Percentiles rank a stretch among this genome's conserved stretches.
These are phyloP conservation scores for Lachnellula subtilissima DNA, from an alignment of 2,329 filamentous ascomycete genomes.

Conservation along the genomic window DNA sequence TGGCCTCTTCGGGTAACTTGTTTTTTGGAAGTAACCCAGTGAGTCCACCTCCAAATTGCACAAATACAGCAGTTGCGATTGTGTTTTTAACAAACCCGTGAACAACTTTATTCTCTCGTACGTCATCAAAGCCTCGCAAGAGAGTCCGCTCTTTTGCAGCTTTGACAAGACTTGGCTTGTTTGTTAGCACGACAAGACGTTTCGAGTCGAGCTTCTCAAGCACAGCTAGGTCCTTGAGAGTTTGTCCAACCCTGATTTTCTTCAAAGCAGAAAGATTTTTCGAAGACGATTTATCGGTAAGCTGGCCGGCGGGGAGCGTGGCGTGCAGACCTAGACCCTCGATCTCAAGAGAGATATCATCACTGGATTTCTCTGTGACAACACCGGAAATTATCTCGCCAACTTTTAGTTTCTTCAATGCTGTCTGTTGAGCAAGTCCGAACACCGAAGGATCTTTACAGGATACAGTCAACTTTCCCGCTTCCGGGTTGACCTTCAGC, in stretches of 20 bases:
- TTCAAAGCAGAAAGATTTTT: slow-evolving; percentile 75
- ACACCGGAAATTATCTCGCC: slow-evolving; percentile 73
- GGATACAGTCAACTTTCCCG: slow-evolving; percentile 73
- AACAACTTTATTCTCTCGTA: slow-evolving; percentile 62
- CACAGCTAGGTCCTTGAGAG: slow-evolving; percentile 73
- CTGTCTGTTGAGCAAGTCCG: slow-evolving; percentile 68
- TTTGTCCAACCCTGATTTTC: slow-evolving; percentile 79
- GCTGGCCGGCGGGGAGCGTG: slow-evolving; percentile 68
- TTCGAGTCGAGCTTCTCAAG: slow-evolving; percentile 80
- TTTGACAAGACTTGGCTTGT: slow-evolving; percentile 77
- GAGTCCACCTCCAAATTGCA: slow-evolving; percentile 78
- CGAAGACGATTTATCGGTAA: slow-evolving; percentile 76
- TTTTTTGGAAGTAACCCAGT: slow-evolving; percentile 76
- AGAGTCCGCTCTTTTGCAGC: slow-evolving; percentile 69
- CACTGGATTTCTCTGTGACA: slow-evolving; percentile 74
- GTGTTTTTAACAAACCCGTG: slow-evolving; percentile 84
- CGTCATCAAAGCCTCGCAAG: slow-evolving; percentile 65
- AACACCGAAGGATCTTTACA: slow-evolving; percentile 86
- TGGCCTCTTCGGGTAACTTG: slow-evolving; percentile 67
- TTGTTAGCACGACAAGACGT: slow-evolving; percentile 69
- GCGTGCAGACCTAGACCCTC: slow-evolving; percentile 71
- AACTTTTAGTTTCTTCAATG: slow-evolving; percentile 67
- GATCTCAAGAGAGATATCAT: slow-evolving; percentile 73
- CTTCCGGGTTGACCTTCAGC: slow-evolving; percentile 70
- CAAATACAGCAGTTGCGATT: slow-evolving; percentile 73